Base-by-base conservation (phyloP, 1,284 basidiomycete species). In the Trichosporon sp. region DNA sequence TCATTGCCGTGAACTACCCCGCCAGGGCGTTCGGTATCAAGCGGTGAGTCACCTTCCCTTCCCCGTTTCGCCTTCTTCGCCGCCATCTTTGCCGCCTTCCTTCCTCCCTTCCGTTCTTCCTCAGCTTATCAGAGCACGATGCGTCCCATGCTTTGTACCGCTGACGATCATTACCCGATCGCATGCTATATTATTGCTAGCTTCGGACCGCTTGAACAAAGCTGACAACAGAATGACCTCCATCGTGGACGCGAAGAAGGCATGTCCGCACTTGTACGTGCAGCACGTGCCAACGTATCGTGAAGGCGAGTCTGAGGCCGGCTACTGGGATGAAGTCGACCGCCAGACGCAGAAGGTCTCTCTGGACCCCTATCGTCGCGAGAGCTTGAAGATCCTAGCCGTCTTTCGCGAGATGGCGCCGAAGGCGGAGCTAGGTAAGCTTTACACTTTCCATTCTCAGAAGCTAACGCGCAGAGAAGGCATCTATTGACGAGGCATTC, bases 1-100 rank as follows among this genome's bases (percentile, higher is more conserved):
- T 85, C 71, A 99, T 99, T 66, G 96, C 96, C 0, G 90, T 99
- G 68, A 96, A 95, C 79, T 99, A 99, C 76, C 89, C 93, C 3
- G 95, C 96, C 0, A 85, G 95, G 63, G 88, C 88, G 73, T 95
- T 85, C 72, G 95, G 89, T 3, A 95, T 99, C 73, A 91, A 90
- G 21, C 83, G 94, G 72, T 75, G 37, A 27, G 71, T 56, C 6
- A 16, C 34, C 19, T 44, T 8, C 37, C 16, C 36, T 32, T 32
- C 32, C 32, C 32, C 11, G 6, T 11, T 11, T 32, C 32, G 11
- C 6, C 32, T 32, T 6, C 32, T 11, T n/a, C n/a, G n/a, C n/a
- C n/a, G n/a, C n/a, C n/a, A 11, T 16, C 3, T 10, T 32, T n/a
- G 10, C 54, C n/a, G 34, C 34, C 5, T 13, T 13, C 34, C 4